Evolutionary conservation across 805 yeast species (phyloP).

Genomic region (Hanseniaspora guilliermondii): DNA sequence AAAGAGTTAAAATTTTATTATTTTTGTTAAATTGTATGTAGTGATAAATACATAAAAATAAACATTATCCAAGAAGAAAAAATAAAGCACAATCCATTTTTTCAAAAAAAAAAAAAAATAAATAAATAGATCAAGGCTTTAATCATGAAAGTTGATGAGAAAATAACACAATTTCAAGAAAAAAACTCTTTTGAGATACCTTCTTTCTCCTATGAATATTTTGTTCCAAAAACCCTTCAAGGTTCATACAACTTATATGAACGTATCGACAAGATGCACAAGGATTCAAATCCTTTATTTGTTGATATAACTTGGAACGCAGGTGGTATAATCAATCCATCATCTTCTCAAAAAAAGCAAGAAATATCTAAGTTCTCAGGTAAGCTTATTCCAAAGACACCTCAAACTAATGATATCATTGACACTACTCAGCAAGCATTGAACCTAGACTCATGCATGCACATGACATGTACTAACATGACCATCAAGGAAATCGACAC

Average conservation of each 20-base stretch:
- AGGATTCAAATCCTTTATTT: conserved; percentile 68
- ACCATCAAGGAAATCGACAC: conserved; percentile 63
- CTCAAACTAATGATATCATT: conserved; percentile 81
- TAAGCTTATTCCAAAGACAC: conserved; percentile 34
- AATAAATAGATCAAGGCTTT: no score
- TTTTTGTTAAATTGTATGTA: no score
- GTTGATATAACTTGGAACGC: conserved; percentile 98
- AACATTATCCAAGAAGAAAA: no score
- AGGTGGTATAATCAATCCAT: conserved; percentile 51
- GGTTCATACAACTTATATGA: conserved; percentile 94
- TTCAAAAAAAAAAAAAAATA: no score
- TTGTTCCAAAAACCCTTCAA: conserved; percentile 93
- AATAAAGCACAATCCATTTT: no score
- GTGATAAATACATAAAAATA: no score
- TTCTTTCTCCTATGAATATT: conserved; percentile 91
- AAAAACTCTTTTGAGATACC: conserved; percentile 30
- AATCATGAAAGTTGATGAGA: conserved; percentile 32
- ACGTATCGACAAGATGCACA: conserved; percentile 95
- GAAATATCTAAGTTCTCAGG: conserved; percentile 11
- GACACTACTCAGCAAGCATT: conserved; percentile 78
- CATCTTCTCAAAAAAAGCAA: not conserved
- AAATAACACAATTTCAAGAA: conserved; percentile 27
- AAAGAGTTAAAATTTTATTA: no score
- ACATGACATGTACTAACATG: conserved; percentile 94
- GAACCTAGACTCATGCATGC: conserved; percentile 96